A percentile compares a stretch with the other conserved stretches of the same genome.
Conservation (phyloP, 331 rosid genomes). For the Saraca asoca region DNA sequence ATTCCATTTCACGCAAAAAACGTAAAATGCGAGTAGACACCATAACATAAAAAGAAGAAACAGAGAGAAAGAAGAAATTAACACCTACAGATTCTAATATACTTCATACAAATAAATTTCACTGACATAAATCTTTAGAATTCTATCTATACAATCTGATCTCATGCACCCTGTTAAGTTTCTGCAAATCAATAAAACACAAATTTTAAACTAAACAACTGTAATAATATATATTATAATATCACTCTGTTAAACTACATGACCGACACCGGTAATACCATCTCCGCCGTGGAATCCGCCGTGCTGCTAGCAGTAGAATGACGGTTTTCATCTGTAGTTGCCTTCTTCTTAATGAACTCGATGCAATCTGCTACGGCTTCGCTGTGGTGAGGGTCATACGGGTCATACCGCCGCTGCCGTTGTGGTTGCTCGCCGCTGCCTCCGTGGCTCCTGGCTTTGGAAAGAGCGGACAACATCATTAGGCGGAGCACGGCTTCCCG, state of each 20-base stretch:
- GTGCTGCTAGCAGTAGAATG: slow-evolving; percentile 39
- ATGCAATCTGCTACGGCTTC: slow-evolving; percentile 94
- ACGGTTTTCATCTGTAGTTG: slow-evolving; percentile 40
- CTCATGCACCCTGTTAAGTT: too few relatives aligned
- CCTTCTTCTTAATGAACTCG: slow-evolving; percentile 80
- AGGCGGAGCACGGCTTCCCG: slow-evolving; percentile 82
- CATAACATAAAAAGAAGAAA: too few relatives aligned
- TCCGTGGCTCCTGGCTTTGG: slow-evolving; percentile 42
- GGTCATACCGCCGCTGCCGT: slow-evolving; percentile 34
- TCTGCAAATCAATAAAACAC: too few relatives aligned
- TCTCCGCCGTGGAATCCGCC: slow-evolving; percentile 25
- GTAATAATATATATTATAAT: too few relatives aligned
- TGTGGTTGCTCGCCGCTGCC: slow-evolving; percentile 24
- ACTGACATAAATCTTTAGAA: too few relatives aligned
- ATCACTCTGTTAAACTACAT: slow-evolving; percentile 22
- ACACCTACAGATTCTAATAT: too few relatives aligned
- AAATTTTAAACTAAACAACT: too few relatives aligned
- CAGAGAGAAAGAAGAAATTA: too few relatives aligned
- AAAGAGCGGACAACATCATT: slow-evolving; percentile 74
- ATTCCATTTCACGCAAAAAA: too few relatives aligned
- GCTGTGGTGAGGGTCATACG: slow-evolving; percentile 54
- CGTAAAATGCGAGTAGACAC: too few relatives aligned
- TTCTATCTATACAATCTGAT: too few relatives aligned
- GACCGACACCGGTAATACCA: slow-evolving; percentile 35
- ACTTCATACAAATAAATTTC: too few relatives aligned